phyloP scores from a whole-genome alignment of 2,329 filamentous ascomycete genomes.

The Monosporascus sp. region DNA sequence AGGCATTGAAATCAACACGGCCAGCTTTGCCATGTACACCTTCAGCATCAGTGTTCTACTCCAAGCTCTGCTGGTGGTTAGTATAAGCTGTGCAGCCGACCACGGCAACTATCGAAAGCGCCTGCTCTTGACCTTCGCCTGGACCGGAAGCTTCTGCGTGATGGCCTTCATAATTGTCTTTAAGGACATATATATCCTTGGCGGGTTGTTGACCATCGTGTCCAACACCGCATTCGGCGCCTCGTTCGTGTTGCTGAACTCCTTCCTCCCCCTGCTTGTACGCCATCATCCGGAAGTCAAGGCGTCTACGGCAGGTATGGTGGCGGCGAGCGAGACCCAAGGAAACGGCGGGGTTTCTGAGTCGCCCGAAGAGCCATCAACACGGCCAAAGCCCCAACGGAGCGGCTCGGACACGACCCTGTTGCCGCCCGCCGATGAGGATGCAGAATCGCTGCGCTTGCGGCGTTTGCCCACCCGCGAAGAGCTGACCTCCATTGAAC shows the following conservation, averaged over 20 bases:
- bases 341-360: slow-evolving; percentile 29
- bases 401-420: slow-evolving; percentile 43
- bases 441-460: slow-evolving; percentile 26
- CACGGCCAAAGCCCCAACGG: slow-evolving; percentile 19
- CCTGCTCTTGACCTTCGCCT: slow-evolving; percentile 78
- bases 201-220: slow-evolving; percentile 77
- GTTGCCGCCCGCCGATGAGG: slow-evolving; percentile 29
- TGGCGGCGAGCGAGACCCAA: slow-evolving; percentile 25
- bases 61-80: slow-evolving; percentile 87
- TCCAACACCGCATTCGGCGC: slow-evolving; percentile 93
- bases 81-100: slow-evolving; percentile 92
- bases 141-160: slow-evolving; percentile 72
- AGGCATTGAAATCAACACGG: slow-evolving; percentile 86
- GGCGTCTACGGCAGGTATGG: slow-evolving; percentile 19
- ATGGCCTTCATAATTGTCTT: slow-evolving; percentile 83
- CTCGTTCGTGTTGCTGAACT: slow-evolving; percentile 92
- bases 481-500: slow-evolving; percentile 57
- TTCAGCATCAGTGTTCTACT: slow-evolving; percentile 89
- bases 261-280: slow-evolving; percentile 86
- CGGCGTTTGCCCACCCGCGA: slow-evolving; percentile 37
- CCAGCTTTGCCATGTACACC: slow-evolving; percentile 97
- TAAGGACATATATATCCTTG: slow-evolving; percentile 72
- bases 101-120: slow-evolving; percentile 90
- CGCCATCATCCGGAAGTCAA: slow-evolving; percentile 65
- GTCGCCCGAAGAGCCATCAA: slow-evolving; percentile 30